A percentile compares a stretch with the other conserved stretches of the same genome.
Evolutionary conservation across 129 eudicot species (phyloP).

Genomic region (Rutidosis leptorrhynchoides): DNA sequence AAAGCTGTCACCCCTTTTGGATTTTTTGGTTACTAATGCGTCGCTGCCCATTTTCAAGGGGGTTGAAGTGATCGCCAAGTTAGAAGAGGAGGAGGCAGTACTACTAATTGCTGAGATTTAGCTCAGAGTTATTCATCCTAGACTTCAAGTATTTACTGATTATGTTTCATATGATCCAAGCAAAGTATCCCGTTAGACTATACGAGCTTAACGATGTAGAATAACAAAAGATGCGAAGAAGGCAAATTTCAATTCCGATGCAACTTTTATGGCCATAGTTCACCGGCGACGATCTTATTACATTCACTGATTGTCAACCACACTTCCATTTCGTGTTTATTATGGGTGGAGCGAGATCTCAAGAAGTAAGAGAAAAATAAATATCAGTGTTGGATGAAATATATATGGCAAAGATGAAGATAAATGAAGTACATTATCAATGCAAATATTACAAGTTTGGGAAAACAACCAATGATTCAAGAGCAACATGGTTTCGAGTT

Average conservation of each 20-base stretch:
- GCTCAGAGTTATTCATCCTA: not conserved
- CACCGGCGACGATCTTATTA: too few species aligned
- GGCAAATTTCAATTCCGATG: not conserved
- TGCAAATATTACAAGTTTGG: constrained; percentile 15
- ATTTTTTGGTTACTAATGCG: not conserved
- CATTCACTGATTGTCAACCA: too few species aligned
- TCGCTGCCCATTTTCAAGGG: not conserved
- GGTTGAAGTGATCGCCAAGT: not conserved
- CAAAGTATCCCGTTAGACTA: constrained; percentile 4
- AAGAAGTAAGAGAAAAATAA: not conserved
- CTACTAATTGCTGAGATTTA: not conserved
- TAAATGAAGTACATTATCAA: constrained; percentile 19
- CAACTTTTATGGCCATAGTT: not conserved
- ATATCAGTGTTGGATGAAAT: not conserved
- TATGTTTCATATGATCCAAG: constrained; percentile 11
- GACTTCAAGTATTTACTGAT: not conserved
- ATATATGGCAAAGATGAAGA: constrained; percentile 7
- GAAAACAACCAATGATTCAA: constrained; percentile 16
- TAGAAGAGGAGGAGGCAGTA: not conserved
- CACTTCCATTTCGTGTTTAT: not conserved
- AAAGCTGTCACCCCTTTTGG: not conserved
- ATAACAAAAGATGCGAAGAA: not conserved
- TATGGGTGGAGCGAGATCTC: too few species aligned
- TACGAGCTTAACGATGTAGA: not conserved
- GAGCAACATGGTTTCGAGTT: constrained; percentile 8